phyloP scores from a whole-genome alignment of 2,329 filamentous ascomycete species.

The Fusarium multiceps region DNA sequence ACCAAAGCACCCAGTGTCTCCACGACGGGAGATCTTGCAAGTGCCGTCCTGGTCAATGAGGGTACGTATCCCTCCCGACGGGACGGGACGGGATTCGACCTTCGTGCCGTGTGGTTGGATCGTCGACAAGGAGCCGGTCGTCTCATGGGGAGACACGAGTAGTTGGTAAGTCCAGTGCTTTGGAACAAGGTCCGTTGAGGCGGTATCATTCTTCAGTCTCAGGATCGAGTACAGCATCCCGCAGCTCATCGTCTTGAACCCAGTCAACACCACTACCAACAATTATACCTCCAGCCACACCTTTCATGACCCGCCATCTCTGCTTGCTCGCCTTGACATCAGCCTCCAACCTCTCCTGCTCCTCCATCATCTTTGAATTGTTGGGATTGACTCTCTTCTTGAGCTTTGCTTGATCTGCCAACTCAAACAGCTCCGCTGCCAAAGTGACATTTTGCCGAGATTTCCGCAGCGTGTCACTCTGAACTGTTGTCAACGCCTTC shows the following conservation, averaged over 20 bases:
- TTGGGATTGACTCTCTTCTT: slow-evolving; percentile 65
- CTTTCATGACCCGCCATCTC: slow-evolving; percentile 80
- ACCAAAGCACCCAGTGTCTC: slow-evolving; percentile 2
- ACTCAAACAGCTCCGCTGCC: slow-evolving; percentile 69
- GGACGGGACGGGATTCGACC: slow-evolving; percentile 19
- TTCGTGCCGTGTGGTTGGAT: not conserved
- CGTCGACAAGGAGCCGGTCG: not conserved
- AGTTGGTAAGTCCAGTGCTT: not conserved
- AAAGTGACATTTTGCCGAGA: slow-evolving; percentile 71
- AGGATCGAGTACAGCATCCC: slow-evolving; percentile 77
- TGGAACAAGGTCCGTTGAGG: not conserved
- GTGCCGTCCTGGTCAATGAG: not conserved
- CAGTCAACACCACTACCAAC: slow-evolving; percentile 87
- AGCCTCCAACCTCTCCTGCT: slow-evolving; percentile 68
- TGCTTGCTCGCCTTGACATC: slow-evolving; percentile 72
- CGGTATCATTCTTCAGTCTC: slow-evolving; percentile 57
- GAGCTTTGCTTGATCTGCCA: slow-evolving; percentile 67
- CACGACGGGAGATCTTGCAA: slow-evolving; percentile 18
- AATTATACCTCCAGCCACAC: slow-evolving; percentile 79
- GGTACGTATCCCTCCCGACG: slow-evolving; percentile 33
- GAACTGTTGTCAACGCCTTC: slow-evolving; percentile 65
- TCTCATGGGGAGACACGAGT: not conserved
- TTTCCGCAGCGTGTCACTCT: slow-evolving; percentile 67
- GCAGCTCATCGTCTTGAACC: slow-evolving; percentile 75
- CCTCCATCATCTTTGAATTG: slow-evolving; percentile 62